These are phyloP conservation scores for Craterostigma plantagineum DNA, from an alignment of 257 asterid species.

Conservation along the genomic window DNA sequence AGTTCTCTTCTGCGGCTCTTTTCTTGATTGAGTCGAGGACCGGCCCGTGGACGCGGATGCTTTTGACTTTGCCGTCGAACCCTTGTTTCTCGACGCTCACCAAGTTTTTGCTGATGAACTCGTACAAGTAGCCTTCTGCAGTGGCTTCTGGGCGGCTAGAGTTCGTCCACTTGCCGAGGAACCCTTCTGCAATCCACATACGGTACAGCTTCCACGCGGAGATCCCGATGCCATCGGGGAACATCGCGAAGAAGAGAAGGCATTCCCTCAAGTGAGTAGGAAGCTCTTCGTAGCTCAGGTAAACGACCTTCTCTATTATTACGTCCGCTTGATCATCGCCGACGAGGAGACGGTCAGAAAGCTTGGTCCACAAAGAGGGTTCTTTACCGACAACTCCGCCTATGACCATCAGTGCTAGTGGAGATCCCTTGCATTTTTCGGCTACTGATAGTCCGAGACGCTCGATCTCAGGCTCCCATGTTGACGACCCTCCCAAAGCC, in stretches of 20 bases:
- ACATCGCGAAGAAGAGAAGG: not conserved
- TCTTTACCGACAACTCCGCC: not conserved
- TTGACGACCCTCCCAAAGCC: not conserved
- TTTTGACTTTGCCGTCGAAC: not conserved
- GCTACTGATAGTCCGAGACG: not conserved
- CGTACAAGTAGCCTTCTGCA: not conserved
- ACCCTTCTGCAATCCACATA: not conserved
- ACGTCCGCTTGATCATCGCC: not conserved
- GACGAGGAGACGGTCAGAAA: not conserved
- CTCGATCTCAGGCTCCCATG: not conserved
- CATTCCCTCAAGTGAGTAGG: not conserved
- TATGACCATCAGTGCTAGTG: not conserved
- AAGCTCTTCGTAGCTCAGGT: not conserved
- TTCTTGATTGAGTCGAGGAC: not conserved
- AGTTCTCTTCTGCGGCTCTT: not conserved
- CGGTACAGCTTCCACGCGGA: not conserved
- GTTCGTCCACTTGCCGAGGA: no score
- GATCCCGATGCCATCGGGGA: not conserved
- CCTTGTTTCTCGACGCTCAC: not conserved
- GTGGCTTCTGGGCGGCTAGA: not conserved
- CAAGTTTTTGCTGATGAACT: not conserved
- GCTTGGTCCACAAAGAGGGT: not conserved
- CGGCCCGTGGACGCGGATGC: not conserved
- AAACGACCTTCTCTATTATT: not conserved
- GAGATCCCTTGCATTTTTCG: not conserved